Conservation (phyloP, 768 basidiomycete species). For the Leccinum sublutescens region DNA sequence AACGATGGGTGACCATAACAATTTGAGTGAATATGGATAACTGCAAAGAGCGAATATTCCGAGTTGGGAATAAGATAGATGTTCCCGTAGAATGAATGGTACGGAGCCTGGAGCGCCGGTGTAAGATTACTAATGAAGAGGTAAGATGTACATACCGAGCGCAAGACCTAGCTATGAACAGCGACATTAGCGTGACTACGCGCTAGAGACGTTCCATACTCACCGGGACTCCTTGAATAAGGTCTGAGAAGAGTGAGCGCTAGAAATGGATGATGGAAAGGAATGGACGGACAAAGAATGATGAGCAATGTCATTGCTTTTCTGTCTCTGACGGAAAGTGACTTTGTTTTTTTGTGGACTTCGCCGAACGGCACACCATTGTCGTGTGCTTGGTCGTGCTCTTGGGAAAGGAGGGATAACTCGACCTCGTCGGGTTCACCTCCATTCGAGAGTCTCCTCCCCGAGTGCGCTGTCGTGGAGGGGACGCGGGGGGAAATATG, state of each 20-base stretch:
- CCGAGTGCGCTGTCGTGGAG: slow-evolving; percentile 37
- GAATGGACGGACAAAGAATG: slow-evolving; percentile 70
- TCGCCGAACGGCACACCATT: slow-evolving; percentile 35
- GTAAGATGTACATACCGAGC: slow-evolving; percentile 51
- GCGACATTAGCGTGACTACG: slow-evolving; percentile 7
- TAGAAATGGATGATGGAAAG: slow-evolving; percentile 9
- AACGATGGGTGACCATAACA: slow-evolving; percentile 97
- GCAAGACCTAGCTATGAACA: slow-evolving; percentile 74
- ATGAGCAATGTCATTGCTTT: slow-evolving; percentile 81
- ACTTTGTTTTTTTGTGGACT: slow-evolving; percentile 39
- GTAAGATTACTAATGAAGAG: slow-evolving; percentile 3
- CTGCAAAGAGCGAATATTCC: slow-evolving; percentile 90
- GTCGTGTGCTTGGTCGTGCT: slow-evolving; percentile 49
- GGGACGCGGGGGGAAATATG: slow-evolving; percentile 56
- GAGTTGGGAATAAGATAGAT: slow-evolving; percentile 95
- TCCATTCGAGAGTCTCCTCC: slow-evolving; percentile 26
- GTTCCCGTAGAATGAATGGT: slow-evolving; percentile 92
- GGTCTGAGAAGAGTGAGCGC: slow-evolving; percentile 42
- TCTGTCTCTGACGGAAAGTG: slow-evolving; percentile 74
- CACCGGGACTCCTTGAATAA: slow-evolving; percentile 90
- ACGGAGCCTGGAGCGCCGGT: slow-evolving; percentile 66
- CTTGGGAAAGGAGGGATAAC: slow-evolving; percentile 53
- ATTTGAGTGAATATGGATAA: slow-evolving; percentile 95
- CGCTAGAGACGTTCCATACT: slow-evolving; percentile 31
- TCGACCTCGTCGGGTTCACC: slow-evolving; percentile 54